phyloP scores from a whole-genome alignment of 345 rosid species.

The Acer yangbiense region DNA sequence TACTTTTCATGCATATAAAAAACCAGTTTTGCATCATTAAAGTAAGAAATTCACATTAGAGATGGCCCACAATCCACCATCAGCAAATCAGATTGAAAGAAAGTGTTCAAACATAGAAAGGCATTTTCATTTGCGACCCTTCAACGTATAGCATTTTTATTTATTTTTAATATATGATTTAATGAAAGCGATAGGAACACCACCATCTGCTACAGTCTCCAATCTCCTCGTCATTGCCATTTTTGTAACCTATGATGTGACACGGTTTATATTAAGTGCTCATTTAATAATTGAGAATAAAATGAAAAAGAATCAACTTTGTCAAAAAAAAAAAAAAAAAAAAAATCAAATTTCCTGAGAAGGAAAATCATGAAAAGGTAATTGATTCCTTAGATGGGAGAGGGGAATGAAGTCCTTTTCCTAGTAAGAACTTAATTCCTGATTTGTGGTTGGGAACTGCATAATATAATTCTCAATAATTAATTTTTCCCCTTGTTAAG shows the following conservation, averaged over 20 bases:
- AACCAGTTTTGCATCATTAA: constrained; percentile 9
- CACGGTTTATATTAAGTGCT: neutral
- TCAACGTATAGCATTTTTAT: neutral
- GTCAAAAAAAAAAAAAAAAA: no score
- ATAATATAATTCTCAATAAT: no score
- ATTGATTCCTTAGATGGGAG: no score
- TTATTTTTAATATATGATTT: neutral
- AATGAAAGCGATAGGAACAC: neutral
- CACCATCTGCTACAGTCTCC: neutral
- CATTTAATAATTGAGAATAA: no score
- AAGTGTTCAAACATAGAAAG: constrained; percentile 6
- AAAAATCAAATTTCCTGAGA: no score
- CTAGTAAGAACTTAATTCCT: no score
- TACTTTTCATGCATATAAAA: neutral
- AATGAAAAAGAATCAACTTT: no score
- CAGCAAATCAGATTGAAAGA: constrained; percentile 10
- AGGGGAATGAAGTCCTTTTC: no score
- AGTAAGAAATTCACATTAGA: neutral
- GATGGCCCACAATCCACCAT: constrained; percentile 29
- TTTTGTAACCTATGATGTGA: neutral
- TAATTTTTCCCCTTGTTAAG: no score
- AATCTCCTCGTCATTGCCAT: neutral
- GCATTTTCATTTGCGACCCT: neutral
- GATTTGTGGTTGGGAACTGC: no score
- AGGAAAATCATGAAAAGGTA: no score